phyloP scores from a whole-genome alignment of 805 yeast genomes.

The Vanderwaltozyma tropicalis region DNA sequence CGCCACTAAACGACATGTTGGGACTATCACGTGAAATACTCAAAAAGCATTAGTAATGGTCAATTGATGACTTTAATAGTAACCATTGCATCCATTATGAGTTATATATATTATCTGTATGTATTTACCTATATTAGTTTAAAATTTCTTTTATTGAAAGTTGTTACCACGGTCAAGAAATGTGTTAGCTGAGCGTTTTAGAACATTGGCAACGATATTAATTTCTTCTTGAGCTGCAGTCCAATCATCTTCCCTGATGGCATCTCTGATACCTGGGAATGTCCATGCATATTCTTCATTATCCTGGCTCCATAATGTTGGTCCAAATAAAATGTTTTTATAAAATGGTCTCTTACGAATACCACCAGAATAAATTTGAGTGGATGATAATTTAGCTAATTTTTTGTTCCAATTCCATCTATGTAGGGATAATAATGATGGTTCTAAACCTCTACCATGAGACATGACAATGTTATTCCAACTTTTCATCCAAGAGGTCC shows the following conservation, averaged over 20 bases:
- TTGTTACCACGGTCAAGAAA: constrained; percentile 20
- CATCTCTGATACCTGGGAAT: constrained; percentile 72
- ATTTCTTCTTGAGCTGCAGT: constrained; percentile 45
- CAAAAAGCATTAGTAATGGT: too few species aligned
- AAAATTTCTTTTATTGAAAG: too few species aligned
- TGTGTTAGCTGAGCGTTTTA: constrained; percentile 25
- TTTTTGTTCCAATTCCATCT: constrained; percentile 79
- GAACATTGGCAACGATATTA: constrained; percentile 31
- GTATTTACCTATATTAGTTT: too few species aligned
- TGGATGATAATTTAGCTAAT: constrained; percentile 43
- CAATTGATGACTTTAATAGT: too few species aligned
- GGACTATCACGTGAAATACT: too few species aligned
- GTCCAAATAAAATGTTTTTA: constrained; percentile 59
- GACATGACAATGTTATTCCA: constrained; percentile 50
- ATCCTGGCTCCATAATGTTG: constrained; percentile 38
- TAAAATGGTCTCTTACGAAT: constrained; percentile 51
- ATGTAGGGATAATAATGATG: constrained; percentile 56
- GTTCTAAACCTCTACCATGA: constrained; percentile 53
- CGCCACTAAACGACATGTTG: too few species aligned
- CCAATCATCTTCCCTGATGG: constrained; percentile 40
- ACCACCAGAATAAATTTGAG: constrained; percentile 38
- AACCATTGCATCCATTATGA: too few species aligned
- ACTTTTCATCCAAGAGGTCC: constrained; percentile 45
- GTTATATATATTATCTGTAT: too few species aligned
- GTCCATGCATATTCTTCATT: constrained; percentile 44